Percentiles rank a stretch among this genome's conserved stretches.
Conservation (phyloP, 768 basidiomycete genomes). For the Cytidiella melzeri region DNA sequence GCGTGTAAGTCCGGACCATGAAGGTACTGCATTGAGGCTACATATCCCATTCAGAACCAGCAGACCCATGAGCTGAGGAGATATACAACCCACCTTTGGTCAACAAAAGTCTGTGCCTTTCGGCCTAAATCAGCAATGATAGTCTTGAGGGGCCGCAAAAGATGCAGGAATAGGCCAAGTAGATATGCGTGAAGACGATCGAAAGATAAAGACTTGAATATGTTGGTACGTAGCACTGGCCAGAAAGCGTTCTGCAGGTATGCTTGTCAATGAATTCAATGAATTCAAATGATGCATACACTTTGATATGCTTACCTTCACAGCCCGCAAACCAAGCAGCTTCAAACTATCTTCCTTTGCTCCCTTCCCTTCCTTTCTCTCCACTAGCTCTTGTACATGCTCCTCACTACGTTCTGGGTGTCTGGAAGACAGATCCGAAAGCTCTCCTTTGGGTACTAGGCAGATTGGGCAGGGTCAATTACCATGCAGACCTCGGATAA, state of each 20-base stretch:
- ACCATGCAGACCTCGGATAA: conserved; percentile 12
- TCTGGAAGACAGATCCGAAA: conserved; percentile 1
- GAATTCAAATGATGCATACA: too few relatives aligned
- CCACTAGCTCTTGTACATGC: background rate
- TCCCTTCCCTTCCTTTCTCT: background rate
- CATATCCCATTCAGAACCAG: background rate
- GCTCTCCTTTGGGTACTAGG: conserved; percentile 7
- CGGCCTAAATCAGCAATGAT: background rate
- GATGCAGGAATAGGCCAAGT: conserved; percentile 4
- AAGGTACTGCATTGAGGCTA: background rate
- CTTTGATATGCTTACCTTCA: conserved; percentile 14
- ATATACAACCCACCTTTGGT: background rate
- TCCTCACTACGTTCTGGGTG: conserved; percentile 14
- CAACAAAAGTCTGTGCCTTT: background rate
- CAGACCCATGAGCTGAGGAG: background rate
- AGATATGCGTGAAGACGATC: conserved; percentile 8
- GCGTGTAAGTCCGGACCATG: background rate
- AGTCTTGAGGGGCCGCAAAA: background rate
- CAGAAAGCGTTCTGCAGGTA: conserved; percentile 40
- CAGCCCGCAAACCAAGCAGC: conserved; percentile 14
- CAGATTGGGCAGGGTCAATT: conserved; percentile 19
- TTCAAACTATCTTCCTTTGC: conserved; percentile 13
- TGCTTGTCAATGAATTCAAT: too few relatives aligned
- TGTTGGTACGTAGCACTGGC: conserved; percentile 28
- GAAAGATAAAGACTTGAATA: conserved; percentile 29